Base-by-base conservation (phyloP, 805 yeast genomes). In the Pichia nanzhaoensis region DNA sequence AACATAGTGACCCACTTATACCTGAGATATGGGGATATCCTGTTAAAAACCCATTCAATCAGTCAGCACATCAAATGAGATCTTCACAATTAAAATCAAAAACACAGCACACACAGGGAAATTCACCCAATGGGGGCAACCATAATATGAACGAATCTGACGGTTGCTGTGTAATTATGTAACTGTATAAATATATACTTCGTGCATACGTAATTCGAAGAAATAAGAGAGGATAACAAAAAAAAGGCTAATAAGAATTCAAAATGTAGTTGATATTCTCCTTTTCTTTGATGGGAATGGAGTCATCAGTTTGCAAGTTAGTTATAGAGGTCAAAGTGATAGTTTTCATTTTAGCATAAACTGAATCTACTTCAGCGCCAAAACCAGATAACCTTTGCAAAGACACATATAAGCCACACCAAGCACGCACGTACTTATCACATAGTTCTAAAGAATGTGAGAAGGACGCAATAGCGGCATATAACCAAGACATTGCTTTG, bases 361-460 rank as follows among this genome's bases (percentile, higher is more conserved):
- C 28, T 17, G 44, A 12, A 21, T 51, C 48, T 24, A 42, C 37
- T 16, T 37, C 28, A 31, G 14, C 21, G 2, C 44, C 30, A 4
- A 45, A n/a, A n/a, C 31, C 30, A 3, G 35, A 12, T 30, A 51
- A 30, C 24, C 37, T 37, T 8, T 28, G 34, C 19, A 55, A 45
- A 13, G 57, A 34, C 13, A 56, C 57, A 31, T 48, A 49, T 17
- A 59, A 51, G 2, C 65, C 65, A 51, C 63, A 52, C 61, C 60
- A 90, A 14, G 87, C 84, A 51, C 87, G 73, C 18, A 75, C 63
- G 59, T 77, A 84, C 28, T 70, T 67, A 37, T 82, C 84, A 55
- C 87, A 80, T 33, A 90, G 68, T 61, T 93, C 98, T 5, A 88
- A 80, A 8, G 89, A 66, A 52, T 95, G 34, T 3, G 49, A 42